phyloP scores from a whole-genome alignment of 2,329 filamentous ascomycete species.

The Phialophora tarda region DNA sequence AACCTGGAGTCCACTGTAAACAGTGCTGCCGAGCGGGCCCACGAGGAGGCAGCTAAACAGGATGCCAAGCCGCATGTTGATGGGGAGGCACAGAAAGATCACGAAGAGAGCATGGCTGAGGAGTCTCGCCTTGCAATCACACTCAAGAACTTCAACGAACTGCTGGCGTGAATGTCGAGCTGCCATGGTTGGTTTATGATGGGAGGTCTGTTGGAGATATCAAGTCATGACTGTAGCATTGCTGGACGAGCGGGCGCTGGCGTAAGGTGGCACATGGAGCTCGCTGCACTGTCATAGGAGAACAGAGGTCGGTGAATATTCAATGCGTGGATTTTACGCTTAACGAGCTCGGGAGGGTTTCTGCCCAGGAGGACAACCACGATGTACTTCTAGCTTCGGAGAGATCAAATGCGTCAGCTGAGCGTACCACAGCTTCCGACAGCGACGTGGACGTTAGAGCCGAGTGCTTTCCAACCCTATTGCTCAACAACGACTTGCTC shows the following conservation, averaged over 20 bases:
- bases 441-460: neutral
- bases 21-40: conserved; percentile 14
- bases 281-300: neutral
- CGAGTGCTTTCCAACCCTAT: neutral
- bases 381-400: conserved; percentile 3
- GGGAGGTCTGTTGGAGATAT: neutral
- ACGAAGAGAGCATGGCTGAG: conserved; percentile 24
- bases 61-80: neutral
- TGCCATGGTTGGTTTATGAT: neutral
- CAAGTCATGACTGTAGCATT: neutral
- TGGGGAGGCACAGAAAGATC: conserved; percentile 10
- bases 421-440: neutral
- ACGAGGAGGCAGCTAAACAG: conserved; percentile 1
- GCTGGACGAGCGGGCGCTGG: neutral
- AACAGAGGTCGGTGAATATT: neutral
- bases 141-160: conserved; percentile 32
- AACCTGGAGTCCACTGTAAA: conserved; percentile 32
- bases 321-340: neutral
- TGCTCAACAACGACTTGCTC: neutral
- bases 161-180: conserved; percentile 10
- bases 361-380: neutral
- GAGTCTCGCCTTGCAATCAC: conserved; percentile 33
- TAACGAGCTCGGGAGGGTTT: neutral
- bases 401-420: neutral
- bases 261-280: neutral